phyloP scores from a whole-genome alignment of 768 basidiomycete genomes.

The Plicaturopsis crispa region DNA sequence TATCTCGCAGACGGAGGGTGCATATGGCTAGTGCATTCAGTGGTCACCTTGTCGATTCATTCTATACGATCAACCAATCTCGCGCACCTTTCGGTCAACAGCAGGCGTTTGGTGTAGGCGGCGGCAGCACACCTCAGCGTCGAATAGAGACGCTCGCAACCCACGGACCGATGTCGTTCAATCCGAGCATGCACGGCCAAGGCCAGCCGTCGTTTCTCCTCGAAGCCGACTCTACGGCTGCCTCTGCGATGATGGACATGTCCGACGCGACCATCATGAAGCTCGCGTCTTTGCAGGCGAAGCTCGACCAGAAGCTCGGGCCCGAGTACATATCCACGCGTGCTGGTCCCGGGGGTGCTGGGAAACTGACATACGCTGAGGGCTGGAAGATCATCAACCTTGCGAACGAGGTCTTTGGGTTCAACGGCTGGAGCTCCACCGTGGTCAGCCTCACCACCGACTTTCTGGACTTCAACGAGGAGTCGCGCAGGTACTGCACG shows the following conservation, averaged over 20 bases:
- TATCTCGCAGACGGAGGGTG: too few relatives aligned
- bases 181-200: slow-evolving; percentile 49
- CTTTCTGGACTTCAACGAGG: slow-evolving; percentile 69
- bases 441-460: slow-evolving; percentile 71
- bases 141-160: too few relatives aligned
- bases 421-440: slow-evolving; percentile 90
- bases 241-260: slow-evolving; percentile 29
- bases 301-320: slow-evolving; percentile 82
- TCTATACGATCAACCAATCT: slow-evolving; percentile 15
- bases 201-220: slow-evolving; percentile 12
- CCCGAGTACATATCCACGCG: slow-evolving; percentile 91
- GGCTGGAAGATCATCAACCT: slow-evolving; percentile 98
- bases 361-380: slow-evolving; percentile 89
- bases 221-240: slow-evolving; percentile 10
- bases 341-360: slow-evolving; percentile 80
- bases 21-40: slow-evolving; percentile 62
- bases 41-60: slow-evolving; percentile 48
- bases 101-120: neutral
- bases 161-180: slow-evolving; percentile 55
- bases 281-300: slow-evolving; percentile 68
- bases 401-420: slow-evolving; percentile 97
- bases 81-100: slow-evolving; percentile 17
- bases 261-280: slow-evolving; percentile 58
- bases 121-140: too few relatives aligned
- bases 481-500: slow-evolving; percentile 55